phyloP scores from a whole-genome alignment of 805 yeast species.

The Nakazawaea ambrosiae region DNA sequence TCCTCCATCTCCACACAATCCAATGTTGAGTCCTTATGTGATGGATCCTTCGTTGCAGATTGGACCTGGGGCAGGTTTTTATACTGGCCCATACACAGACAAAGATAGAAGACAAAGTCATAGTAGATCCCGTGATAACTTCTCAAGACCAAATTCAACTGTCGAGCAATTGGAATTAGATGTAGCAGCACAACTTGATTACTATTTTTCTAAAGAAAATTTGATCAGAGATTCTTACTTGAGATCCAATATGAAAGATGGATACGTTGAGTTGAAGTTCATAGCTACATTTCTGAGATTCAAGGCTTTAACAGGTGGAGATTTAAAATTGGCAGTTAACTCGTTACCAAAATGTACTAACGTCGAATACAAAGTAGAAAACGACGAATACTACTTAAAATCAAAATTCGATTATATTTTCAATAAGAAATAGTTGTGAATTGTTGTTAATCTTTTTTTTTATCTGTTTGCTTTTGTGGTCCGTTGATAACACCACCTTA shows the following conservation, averaged over 20 bases:
- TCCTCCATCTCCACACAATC: too few species aligned
- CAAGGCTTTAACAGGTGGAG: conserved; percentile 46
- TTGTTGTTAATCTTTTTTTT: too few species aligned
- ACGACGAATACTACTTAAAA: conserved; percentile 7
- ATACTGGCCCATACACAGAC: too few species aligned
- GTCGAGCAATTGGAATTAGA: conserved; percentile 7
- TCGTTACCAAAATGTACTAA: conserved; percentile 6
- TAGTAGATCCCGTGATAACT: not conserved
- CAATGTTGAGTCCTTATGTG: too few species aligned
- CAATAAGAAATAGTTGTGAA: not conserved
- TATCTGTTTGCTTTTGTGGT: not conserved
- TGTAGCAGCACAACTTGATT: conserved; percentile 58
- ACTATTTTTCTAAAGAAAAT: conserved; percentile 84
- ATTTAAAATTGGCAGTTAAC: conserved; percentile 29
- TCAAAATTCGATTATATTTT: conserved; percentile 8
- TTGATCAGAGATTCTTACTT: conserved; percentile 74
- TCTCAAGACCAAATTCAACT: conserved; percentile 1
- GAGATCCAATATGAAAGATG: conserved; percentile 73
- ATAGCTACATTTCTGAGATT: conserved; percentile 70
- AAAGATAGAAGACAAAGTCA: too few species aligned
- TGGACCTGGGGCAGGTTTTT: not conserved
- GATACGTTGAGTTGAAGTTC: conserved; percentile 54
- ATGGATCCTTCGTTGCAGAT: too few species aligned
- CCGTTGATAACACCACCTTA: too few species aligned
- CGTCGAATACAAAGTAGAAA: conserved; percentile 4